Evolutionary conservation across 2,329 filamentous ascomycete genomes (phyloP).

Genomic region (Penicillium rolfsii): DNA sequence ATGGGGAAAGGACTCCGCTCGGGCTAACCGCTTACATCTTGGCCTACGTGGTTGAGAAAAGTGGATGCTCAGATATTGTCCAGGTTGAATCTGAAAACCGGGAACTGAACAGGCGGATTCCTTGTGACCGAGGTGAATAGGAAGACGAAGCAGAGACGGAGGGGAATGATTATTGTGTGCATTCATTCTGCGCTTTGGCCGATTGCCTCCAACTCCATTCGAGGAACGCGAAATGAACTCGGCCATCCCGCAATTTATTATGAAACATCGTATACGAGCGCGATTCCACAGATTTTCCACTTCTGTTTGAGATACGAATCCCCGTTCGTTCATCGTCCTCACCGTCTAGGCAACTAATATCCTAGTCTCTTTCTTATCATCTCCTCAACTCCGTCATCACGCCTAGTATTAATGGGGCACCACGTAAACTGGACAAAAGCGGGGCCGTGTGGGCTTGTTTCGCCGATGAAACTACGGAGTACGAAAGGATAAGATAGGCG

Average conservation of each 20-base stretch:
- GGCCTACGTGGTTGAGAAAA: neutral
- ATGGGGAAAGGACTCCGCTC: neutral
- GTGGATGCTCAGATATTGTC: neutral
- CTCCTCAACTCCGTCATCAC: neutral
- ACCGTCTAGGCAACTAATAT: neutral
- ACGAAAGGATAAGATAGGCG: neutral
- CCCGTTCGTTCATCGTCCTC: neutral
- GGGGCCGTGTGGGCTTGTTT: slow-evolving; percentile 5
- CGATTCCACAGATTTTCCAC: neutral
- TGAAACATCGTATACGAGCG: neutral
- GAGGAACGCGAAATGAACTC: neutral
- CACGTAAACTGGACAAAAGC: neutral
- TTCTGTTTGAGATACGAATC: neutral
- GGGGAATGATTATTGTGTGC: too few species aligned
- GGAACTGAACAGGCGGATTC: neutral
- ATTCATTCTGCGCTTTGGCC: neutral
- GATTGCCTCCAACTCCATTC: neutral
- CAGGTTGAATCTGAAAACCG: neutral
- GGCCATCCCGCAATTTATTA: neutral
- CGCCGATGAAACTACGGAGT: slow-evolving; percentile 8
- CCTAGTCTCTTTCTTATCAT: neutral
- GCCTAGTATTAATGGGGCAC: neutral
- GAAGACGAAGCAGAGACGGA: neutral
- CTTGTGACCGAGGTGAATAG: neutral
- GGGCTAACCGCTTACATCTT: neutral